These are phyloP conservation scores for Backusella tarrabulga DNA, from an alignment of 192 early-diverging fungal genomes.

Conservation along the genomic window DNA sequence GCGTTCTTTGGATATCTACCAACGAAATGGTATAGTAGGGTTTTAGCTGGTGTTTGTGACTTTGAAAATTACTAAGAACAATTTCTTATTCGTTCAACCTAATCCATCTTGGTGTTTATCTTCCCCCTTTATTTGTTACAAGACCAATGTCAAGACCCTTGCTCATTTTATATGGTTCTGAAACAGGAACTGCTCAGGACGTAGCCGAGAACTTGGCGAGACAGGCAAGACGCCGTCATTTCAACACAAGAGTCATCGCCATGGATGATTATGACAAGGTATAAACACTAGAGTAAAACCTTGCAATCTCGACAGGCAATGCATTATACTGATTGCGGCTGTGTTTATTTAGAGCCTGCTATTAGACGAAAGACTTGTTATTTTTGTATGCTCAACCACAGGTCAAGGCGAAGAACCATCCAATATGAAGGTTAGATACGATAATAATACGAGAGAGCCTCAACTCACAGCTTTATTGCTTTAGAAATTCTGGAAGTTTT, in stretches of 20 bases:
- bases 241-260: slow-evolving; percentile 55
- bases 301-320: neutral
- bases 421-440: slow-evolving; percentile 75
- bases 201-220: slow-evolving; percentile 79
- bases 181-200: slow-evolving; percentile 94
- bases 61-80: neutral
- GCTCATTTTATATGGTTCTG: slow-evolving; percentile 85
- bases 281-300: neutral
- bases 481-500: slow-evolving; percentile 84
- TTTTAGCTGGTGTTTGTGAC: too few relatives aligned
- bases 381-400: slow-evolving; percentile 92
- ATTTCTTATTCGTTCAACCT: neutral
- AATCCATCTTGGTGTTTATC: too few relatives aligned
- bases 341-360: slow-evolving; percentile 46
- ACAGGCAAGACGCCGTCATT: slow-evolving; percentile 77
- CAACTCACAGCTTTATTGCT: neutral
- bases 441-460: neutral
- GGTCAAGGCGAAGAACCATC: slow-evolving; percentile 92
- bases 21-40: too few relatives aligned
- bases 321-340: neutral
- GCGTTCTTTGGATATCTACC: too few relatives aligned
- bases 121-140: neutral
- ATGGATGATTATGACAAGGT: slow-evolving; percentile 80
- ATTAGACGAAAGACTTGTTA: slow-evolving; percentile 54
- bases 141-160: slow-evolving; percentile 33